phyloP scores from a whole-genome alignment of 192 early-diverging fungal genomes.

The Backusella tarrabulga region DNA sequence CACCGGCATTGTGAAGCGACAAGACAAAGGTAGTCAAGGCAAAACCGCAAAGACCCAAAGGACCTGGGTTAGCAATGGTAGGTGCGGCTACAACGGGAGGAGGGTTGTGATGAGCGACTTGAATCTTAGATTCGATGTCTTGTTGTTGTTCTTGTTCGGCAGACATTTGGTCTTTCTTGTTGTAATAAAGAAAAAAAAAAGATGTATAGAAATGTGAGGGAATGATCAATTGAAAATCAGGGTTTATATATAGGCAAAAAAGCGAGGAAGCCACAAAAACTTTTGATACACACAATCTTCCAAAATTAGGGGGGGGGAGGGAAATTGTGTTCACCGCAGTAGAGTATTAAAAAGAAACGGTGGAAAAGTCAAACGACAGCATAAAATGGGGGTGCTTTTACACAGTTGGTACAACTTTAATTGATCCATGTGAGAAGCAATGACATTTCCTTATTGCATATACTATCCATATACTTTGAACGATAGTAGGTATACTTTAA shows the following conservation, averaged over 20 bases:
- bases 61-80: slow-evolving; percentile 58
- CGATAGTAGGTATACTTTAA: neutral
- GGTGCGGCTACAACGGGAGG: slow-evolving; percentile 33
- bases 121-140: slow-evolving; percentile 23
- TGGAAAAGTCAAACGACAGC: neutral
- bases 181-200: neutral
- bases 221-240: slow-evolving; percentile 8
- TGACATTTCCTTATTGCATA: neutral
- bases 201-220: neutral
- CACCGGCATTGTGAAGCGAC: slow-evolving; percentile 68
- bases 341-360: neutral
- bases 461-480: too few species aligned
- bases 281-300: neutral
- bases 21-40: slow-evolving; percentile 72
- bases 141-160: slow-evolving; percentile 10
- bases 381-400: neutral
- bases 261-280: neutral
- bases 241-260: neutral
- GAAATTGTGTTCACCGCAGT: neutral
- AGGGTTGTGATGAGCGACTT: neutral
- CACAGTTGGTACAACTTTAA: neutral
- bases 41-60: slow-evolving; percentile 60
- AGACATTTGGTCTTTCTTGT: slow-evolving; percentile 1
- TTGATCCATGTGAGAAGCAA: neutral
- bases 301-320: neutral